These are phyloP conservation scores for Sarcodon sp. DNA, from an alignment of 768 basidiomycete species.

Conservation along the genomic window DNA sequence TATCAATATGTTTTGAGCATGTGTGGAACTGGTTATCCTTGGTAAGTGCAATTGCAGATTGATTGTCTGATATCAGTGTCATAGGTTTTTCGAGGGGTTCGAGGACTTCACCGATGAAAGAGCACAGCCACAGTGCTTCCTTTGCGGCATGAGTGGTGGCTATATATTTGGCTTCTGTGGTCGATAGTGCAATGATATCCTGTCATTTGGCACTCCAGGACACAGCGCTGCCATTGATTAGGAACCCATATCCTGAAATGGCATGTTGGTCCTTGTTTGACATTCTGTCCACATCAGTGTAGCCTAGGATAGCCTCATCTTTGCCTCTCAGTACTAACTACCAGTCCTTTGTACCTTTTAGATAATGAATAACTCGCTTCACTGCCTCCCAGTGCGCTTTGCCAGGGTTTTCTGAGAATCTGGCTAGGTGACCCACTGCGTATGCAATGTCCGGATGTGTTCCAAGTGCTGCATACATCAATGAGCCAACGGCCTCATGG, in stretches of 20 bases:
- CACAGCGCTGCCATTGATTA: constrained; percentile 18
- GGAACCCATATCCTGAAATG: constrained; percentile 23
- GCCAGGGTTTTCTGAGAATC: constrained; percentile 11
- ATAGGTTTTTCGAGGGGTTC: constrained; percentile 5
- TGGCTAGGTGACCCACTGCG: constrained; percentile 12
- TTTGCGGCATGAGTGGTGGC: constrained; percentile 18
- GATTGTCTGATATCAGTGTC: constrained; percentile 1
- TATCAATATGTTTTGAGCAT: constrained; percentile 24
- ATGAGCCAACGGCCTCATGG: constrained; percentile 10
- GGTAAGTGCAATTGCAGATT: constrained; percentile 15
- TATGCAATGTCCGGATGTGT: constrained; percentile 21
- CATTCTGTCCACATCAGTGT: constrained; percentile 10
- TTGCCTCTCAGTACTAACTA: too few species aligned
- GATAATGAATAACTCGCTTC: constrained; percentile 15
- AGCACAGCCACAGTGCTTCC: constrained; percentile 11
- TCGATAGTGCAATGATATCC: constrained; percentile 20
- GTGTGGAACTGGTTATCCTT: constrained; percentile 16
- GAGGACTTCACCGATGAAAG: constrained; percentile 2
- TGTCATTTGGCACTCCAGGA: constrained; percentile 25
- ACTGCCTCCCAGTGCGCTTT: constrained; percentile 13
- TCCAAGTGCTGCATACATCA: constrained; percentile 18
- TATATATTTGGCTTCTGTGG: constrained; percentile 23
- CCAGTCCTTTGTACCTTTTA: constrained; percentile 12
- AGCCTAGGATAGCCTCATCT: too few species aligned
- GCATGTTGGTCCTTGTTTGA: constrained; percentile 14